phyloP scores from a whole-genome alignment of 352 stramenopile genomes.

The Phytophthora sansomeana region DNA sequence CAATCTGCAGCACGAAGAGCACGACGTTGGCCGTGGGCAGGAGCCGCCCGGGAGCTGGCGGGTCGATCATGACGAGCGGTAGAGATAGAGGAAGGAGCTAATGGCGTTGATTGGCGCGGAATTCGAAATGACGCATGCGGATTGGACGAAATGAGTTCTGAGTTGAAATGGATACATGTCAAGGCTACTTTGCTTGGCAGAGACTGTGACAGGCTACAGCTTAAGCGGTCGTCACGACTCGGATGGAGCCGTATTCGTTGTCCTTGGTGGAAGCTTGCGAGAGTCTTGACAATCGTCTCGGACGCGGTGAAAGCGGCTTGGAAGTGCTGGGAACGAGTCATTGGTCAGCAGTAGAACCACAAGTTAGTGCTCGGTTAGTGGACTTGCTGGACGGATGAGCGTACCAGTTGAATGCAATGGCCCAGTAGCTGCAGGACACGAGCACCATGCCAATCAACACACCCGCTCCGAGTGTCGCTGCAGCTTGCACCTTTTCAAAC shows the following conservation, averaged over 20 bases:
- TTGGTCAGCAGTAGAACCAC: constrained; percentile 7
- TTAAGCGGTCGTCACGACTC: constrained; percentile 24
- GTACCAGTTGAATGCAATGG: constrained; percentile 38
- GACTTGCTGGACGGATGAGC: constrained; percentile 12
- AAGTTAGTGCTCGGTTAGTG: constrained; percentile 28
- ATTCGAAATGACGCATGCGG: neutral
- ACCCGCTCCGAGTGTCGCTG: constrained; percentile 47
- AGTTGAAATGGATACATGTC: constrained; percentile 28
- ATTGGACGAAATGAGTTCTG: constrained; percentile 35
- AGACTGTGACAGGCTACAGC: no score
- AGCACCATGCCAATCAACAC: constrained; percentile 38
- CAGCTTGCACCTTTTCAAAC: constrained; percentile 51
- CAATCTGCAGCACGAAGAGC: constrained; percentile 42
- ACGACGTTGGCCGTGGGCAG: constrained; percentile 44
- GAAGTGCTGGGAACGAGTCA: constrained; percentile 16
- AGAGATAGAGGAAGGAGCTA: constrained; percentile 14
- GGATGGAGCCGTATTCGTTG: constrained; percentile 44
- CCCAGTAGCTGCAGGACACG: constrained; percentile 42
- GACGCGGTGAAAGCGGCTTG: constrained; percentile 12
- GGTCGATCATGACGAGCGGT: constrained; percentile 27
- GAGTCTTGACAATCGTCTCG: constrained; percentile 27
- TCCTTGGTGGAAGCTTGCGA: constrained; percentile 31
- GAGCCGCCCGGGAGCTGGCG: constrained; percentile 24
- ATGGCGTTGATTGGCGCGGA: constrained; percentile 29
- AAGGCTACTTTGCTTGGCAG: neutral